Conservation (phyloP, 495 filamentous ascomycete species). For the Aspergillus affinis region DNA sequence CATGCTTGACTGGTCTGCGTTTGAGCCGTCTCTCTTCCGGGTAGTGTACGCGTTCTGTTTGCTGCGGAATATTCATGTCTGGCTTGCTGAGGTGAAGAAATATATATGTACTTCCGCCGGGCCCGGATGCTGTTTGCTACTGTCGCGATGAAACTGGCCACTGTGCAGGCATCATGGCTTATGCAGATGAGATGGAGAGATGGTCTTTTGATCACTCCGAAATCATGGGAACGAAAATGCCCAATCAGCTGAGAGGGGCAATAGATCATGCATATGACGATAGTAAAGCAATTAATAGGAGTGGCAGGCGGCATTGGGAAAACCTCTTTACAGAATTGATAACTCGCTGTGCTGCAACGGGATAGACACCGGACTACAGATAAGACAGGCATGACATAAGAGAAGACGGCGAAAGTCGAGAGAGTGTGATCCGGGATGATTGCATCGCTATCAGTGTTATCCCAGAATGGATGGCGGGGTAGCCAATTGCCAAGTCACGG, state of each 20-base stretch:
- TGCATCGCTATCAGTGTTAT: too few relatives aligned
- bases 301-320: neutral
- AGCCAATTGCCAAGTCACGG: constrained; percentile 19
- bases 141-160: neutral
- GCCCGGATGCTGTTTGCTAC: neutral
- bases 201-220: neutral
- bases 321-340: neutral
- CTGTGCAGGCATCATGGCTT: neutral
- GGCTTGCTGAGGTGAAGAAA: too few relatives aligned
- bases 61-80: neutral
- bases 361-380: neutral
- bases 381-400: neutral
- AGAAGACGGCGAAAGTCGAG: too few relatives aligned
- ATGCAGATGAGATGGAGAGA: neutral
- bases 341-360: neutral
- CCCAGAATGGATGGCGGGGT: constrained; percentile 20
- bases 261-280: neutral
- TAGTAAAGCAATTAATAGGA: neutral
- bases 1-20: neutral
- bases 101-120: neutral
- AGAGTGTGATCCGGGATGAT: neutral
- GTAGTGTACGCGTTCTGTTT: neutral
- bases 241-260: neutral
- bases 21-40: neutral
- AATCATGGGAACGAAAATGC: neutral